Conservation (phyloP, 2,329 filamentous ascomycete genomes). For the Aureobasidium sp. region DNA sequence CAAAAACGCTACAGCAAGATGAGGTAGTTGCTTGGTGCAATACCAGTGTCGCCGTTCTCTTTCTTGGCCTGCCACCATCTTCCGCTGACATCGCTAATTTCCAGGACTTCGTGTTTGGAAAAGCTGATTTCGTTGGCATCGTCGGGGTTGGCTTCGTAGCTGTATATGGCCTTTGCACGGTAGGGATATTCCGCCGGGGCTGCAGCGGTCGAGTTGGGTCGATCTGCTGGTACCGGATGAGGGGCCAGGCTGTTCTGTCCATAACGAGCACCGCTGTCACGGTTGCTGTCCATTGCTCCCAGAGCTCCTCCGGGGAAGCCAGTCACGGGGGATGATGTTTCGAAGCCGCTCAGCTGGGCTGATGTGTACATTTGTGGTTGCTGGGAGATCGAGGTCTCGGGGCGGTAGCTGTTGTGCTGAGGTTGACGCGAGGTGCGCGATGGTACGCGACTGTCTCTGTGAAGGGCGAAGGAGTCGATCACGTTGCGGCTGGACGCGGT, state of each 20-base stretch:
- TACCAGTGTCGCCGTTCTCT: constrained; percentile 83
- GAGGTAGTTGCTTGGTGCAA: constrained; percentile 45
- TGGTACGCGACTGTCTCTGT: constrained; percentile 64
- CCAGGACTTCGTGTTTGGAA: constrained; percentile 90
- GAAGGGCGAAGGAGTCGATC: constrained; percentile 88
- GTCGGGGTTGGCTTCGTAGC: constrained; percentile 95
- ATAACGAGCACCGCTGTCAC: constrained; percentile 42
- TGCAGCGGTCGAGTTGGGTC: constrained; percentile 20
- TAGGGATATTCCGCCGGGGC: constrained; percentile 90
- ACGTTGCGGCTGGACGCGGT: constrained; percentile 79
- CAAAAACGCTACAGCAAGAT: constrained; percentile 35
- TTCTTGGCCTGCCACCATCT: constrained; percentile 99
- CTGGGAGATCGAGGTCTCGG: constrained; percentile 69
- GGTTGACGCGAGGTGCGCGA: constrained; percentile 59
- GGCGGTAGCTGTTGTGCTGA: constrained; percentile 63
- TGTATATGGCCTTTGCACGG: constrained; percentile 96
- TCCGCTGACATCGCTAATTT: constrained; percentile 93
- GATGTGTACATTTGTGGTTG: constrained; percentile 98
- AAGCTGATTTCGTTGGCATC: constrained; percentile 98
- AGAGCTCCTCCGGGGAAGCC: constrained; percentile 52
- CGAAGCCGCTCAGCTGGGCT: constrained; percentile 87
- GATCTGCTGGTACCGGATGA: constrained; percentile 7
- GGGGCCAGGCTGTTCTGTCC: constrained; percentile 8
- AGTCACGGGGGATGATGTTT: constrained; percentile 82
- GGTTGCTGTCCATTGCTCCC: constrained; percentile 43